phyloP scores from a whole-genome alignment of 495 filamentous ascomycete species.

The Trypethelium eluteriae region DNA sequence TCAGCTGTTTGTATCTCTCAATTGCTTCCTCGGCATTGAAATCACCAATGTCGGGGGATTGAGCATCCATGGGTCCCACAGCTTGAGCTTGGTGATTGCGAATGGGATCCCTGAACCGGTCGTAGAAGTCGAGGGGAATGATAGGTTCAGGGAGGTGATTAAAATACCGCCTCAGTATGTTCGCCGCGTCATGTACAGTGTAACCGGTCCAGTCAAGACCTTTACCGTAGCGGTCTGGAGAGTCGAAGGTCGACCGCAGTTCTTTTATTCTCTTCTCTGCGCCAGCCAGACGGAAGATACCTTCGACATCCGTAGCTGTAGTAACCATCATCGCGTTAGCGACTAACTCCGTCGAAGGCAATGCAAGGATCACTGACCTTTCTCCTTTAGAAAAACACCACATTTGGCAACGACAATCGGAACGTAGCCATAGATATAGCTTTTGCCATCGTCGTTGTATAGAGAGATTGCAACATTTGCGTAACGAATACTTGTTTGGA shows the following conservation, averaged over 20 bases:
- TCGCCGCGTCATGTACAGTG: conserved; percentile 97
- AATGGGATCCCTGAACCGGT: conserved; percentile 79
- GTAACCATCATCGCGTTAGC: conserved; percentile 2
- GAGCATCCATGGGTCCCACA: conserved; percentile 51
- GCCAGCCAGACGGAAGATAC: conserved; percentile 92
- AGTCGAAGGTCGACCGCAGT: conserved; percentile 82
- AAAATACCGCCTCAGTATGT: conserved; percentile 88
- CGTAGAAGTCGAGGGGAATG: conserved; percentile 89
- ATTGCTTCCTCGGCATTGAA: conserved; percentile 77
- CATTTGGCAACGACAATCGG: conserved; percentile 98
- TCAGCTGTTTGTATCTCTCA: conserved; percentile 73
- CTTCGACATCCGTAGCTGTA: conserved; percentile 87
- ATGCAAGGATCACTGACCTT: conserved; percentile 52
- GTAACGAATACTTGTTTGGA: conserved; percentile 91
- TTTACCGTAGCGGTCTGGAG: conserved; percentile 93
- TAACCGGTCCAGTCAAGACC: conserved; percentile 95
- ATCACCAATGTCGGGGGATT: conserved; percentile 44
- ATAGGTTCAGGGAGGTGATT: conserved; percentile 95
- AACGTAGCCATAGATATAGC: conserved; percentile 97
- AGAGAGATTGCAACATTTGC: conserved; percentile 98
- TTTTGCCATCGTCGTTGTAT: conserved; percentile 79
- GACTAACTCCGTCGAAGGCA: neutral
- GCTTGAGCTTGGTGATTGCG: conserved; percentile 67
- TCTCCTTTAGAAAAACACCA: conserved; percentile 95
- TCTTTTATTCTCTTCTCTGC: conserved; percentile 99